Conservation (phyloP, 2,329 filamentous ascomycete genomes). For the Arthrobotrys megalospora region DNA sequence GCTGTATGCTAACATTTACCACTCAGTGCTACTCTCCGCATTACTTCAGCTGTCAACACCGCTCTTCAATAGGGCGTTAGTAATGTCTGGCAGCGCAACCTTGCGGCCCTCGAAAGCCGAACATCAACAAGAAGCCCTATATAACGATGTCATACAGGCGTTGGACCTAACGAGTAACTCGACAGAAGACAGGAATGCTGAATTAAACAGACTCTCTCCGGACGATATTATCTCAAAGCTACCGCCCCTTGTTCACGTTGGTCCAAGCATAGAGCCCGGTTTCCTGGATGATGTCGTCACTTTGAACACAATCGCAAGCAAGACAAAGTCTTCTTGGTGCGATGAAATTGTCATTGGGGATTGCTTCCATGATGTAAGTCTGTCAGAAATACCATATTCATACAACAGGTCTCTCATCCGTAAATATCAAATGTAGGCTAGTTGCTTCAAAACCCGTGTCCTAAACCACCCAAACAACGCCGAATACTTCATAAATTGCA, state of each 20-base stretch:
- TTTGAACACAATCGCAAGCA: slow-evolving; percentile 28
- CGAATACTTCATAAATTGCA: slow-evolving; percentile 39
- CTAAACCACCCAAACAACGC: slow-evolving; percentile 37
- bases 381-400: not conserved
- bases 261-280: slow-evolving; percentile 35
- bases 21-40: slow-evolving; percentile 46
- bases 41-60: slow-evolving; percentile 41
- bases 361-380: slow-evolving; percentile 54
- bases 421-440: slow-evolving; percentile 30
- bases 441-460: slow-evolving; percentile 49
- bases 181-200: not conserved
- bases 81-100: slow-evolving; percentile 55
- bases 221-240: slow-evolving; percentile 37
- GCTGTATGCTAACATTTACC: not conserved
- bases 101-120: slow-evolving; percentile 43
- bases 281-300: slow-evolving; percentile 43
- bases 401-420: not conserved
- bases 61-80: slow-evolving; percentile 39
- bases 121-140: slow-evolving; percentile 41
- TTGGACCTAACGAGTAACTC: slow-evolving; percentile 10
- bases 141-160: slow-evolving; percentile 28
- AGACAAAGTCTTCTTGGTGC: slow-evolving; percentile 40
- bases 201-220: not conserved
- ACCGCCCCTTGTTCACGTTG: slow-evolving; percentile 46
- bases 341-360: slow-evolving; percentile 42